Evolutionary conservation across 1,284 basidiomycete species (phyloP), one percentile per base, ranked within the genome.

Genomic region (Phenoliferia sp.): DNA sequence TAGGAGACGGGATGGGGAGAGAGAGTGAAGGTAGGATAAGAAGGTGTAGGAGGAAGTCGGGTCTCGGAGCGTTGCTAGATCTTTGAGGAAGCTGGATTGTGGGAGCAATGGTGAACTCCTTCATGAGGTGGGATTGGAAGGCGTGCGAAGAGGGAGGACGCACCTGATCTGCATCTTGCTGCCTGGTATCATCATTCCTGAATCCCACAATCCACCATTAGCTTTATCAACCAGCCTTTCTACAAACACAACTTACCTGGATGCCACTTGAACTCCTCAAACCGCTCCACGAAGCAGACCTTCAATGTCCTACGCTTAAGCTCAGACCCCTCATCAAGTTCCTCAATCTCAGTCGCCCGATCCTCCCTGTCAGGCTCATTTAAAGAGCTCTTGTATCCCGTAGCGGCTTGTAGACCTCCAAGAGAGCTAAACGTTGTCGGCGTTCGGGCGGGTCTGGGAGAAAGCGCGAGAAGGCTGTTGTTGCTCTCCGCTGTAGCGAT

Each of bases 31-130:
- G 76, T 86, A 86, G 39, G 82, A 79, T 57, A 86, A 74, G 78
- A 86, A 86, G 19, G 85, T 85, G 72, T 84, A 81, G n/a, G 82
- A 81, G 16, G 85, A 86, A 63, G 80, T 78, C 16, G 85, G 85
- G 65, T 82, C 83, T 39, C 85, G 81, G 28, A 86, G 78, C 1
- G 85, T 86, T 2, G 84, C 85, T 2, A 86, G 79, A 74, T 86
- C 85, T 74, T 86, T 86, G 72, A 86, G 80, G 73, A 85, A 77
- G 82, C 85, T 68, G 68, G 73, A 71, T 74, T 67, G 28, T 17
- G 34, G 31, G 7, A 52, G 10, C 7, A 33, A 29, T 7, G 52
- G 7, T 1, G 52, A 28, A n/a, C 39, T 12, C 39, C 12, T 44
- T 12, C 39, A 44, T 44, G 55, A 32, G 56, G 56, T 39, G 7